Percentiles rank a stretch among this genome's conserved stretches.
phyloP scores from a whole-genome alignment of 2,329 filamentous ascomycete genomes.

The Apiospora koreana region DNA sequence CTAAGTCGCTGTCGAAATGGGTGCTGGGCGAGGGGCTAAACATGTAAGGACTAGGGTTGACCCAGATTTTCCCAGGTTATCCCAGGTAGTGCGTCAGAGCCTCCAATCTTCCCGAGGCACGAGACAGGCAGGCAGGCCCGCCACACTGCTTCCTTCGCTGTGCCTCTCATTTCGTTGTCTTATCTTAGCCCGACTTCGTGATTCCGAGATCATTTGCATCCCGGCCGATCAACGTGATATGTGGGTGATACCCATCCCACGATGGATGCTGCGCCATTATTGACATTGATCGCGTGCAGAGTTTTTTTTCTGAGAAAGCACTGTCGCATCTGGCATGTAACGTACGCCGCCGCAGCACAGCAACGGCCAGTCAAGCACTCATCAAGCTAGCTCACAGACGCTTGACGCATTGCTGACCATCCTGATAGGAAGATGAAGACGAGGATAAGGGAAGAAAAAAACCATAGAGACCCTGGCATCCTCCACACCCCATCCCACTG shows the following conservation, averaged over 20 bases:
- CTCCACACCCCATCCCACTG: constrained; percentile 7
- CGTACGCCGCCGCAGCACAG: neutral
- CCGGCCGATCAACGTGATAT: neutral
- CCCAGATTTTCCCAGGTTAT: too few relatives aligned
- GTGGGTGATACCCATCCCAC: neutral
- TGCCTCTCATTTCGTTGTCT: neutral
- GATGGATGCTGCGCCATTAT: constrained; percentile 8
- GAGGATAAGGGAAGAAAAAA: neutral
- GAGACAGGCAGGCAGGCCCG: too few relatives aligned
- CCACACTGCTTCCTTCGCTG: neutral
- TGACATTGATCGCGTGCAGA: constrained; percentile 3
- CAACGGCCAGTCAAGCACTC: too few relatives aligned
- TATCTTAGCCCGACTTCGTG: neutral
- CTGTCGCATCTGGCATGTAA: neutral
- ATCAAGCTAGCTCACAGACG: too few relatives aligned
- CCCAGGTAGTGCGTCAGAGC: neutral
- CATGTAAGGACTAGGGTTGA: neutral
- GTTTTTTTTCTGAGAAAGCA: neutral
- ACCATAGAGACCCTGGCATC: neutral
- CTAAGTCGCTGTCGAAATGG: neutral
- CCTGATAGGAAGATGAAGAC: neutral
- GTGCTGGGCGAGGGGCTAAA: neutral
- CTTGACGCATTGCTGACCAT: neutral
- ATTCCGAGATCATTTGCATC: neutral
- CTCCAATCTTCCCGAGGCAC: neutral